Base-by-base conservation (phyloP, 2,329 filamentous ascomycete species). In the Botrytis fragariae region DNA sequence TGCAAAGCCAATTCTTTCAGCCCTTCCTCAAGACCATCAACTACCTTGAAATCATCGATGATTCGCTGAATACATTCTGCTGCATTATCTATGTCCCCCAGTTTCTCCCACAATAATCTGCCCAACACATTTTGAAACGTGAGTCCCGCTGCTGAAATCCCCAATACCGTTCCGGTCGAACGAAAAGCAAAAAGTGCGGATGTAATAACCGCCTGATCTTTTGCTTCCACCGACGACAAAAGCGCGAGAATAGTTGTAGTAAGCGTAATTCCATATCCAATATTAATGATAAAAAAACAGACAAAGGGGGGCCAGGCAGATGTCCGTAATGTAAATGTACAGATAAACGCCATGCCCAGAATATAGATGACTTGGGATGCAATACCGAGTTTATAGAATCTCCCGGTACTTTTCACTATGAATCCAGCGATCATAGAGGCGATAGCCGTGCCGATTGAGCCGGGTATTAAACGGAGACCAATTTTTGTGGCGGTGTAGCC, bases 131-230 rank as follows among this genome's bases (percentile, higher is more conserved):
- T 74, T 61, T 76, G 75, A 22, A 77, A 75, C n/a, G 74, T 72
- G 8, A 72, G 45, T 29, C 64, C 69, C 22, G 75, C 68, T 37
- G 74, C 22, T 0, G 88, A 89, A 4, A 89, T 89, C 64, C 88
- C 87, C 74, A 93, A 82, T 29, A 90, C 91, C 71, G 94, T 85
- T 16, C 92, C 93, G 0, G 94, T 85, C 2, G 90, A 91, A 59
- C 92, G 89, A 84, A 95, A 94, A 29, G 94, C 87, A 81, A 94
- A 95, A 25, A 89, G 92, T 80, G 91, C 93, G 16, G 92, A 92
- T 32, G 92, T 91, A 4, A 90, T 91, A 1, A 94, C 87, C 2
- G 93, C 92, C 74, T 92, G 90, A 76, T 95, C 91, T 67, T 89
- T 85, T 9, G 85, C 84, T 0, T 87, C 83, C 0, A 91, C 87